Conservation (phyloP, 1,139 yeast genomes). For the Protomyces pachydermus region DNA sequence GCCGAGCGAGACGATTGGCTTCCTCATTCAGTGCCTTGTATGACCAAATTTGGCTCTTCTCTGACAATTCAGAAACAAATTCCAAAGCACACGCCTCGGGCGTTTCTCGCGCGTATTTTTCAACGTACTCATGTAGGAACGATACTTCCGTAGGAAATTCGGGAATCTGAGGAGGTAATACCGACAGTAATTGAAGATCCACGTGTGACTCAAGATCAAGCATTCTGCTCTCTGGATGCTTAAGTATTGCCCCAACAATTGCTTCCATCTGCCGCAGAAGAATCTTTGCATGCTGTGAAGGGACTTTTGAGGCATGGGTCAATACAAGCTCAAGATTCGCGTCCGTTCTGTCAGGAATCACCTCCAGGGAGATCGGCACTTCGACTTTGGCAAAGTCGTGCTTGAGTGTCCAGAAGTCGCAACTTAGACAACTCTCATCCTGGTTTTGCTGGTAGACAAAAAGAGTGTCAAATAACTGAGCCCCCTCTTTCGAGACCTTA, state of each 20-base stretch:
- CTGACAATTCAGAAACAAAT: slow-evolving; percentile 27
- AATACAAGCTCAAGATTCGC: slow-evolving; percentile 8
- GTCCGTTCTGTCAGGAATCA: not conserved
- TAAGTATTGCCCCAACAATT: slow-evolving; percentile 21
- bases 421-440: not conserved
- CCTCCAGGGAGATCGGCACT: slow-evolving; percentile 22
- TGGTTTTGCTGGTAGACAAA: slow-evolving; percentile 31
- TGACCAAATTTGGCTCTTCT: slow-evolving; percentile 29
- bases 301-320: slow-evolving; percentile 19
- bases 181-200: slow-evolving; percentile 14
- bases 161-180: slow-evolving; percentile 13
- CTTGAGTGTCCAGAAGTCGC: not conserved
- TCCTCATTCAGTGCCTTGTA: slow-evolving; percentile 31
- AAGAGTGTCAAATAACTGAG: slow-evolving; percentile 31
- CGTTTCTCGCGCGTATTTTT: slow-evolving; percentile 24
- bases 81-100: slow-evolving; percentile 33
- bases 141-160: slow-evolving; percentile 4
- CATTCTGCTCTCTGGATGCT: slow-evolving; percentile 6
- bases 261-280: slow-evolving; percentile 31
- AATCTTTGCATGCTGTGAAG: slow-evolving; percentile 29
- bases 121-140: slow-evolving; percentile 33
- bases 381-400: slow-evolving; percentile 16
- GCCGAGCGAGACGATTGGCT: slow-evolving; percentile 32
- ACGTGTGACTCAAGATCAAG: slow-evolving; percentile 24
- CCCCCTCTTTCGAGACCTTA: slow-evolving; percentile 5